phyloP scores from a whole-genome alignment of 371 early-diverging fungal species.

The Pancytospora philotis region DNA sequence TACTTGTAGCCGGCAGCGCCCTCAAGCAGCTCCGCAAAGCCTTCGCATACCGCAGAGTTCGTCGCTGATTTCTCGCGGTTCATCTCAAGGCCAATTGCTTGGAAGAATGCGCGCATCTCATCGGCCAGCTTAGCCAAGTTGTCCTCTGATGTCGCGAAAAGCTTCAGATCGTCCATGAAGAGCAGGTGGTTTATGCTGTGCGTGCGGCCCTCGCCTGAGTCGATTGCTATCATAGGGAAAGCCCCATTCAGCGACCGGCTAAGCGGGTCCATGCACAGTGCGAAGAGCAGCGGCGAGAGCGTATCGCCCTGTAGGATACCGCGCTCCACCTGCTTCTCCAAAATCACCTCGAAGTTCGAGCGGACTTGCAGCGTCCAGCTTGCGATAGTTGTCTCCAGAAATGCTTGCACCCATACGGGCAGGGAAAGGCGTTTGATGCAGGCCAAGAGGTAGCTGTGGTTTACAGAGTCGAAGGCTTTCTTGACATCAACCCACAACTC shows the following conservation, averaged over 20 bases:
- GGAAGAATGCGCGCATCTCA: not conserved
- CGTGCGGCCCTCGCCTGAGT: not conserved
- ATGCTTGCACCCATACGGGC: not conserved
- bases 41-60: not conserved
- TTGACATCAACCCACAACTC: conserved; percentile 1
- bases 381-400: not conserved
- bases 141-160: not conserved
- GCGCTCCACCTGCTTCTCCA: conserved; percentile 1
- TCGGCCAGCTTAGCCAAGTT: not conserved
- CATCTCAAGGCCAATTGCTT: not conserved
- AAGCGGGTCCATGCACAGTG: conserved; percentile 26
- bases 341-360: not conserved
- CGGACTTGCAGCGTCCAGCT: not conserved
- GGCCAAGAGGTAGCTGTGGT: not conserved
- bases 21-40: not conserved
- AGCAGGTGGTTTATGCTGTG: conserved; percentile 2
- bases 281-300: conserved; percentile 16
- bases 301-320: conserved; percentile 21
- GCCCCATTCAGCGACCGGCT: conserved; percentile 10
- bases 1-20: conserved; percentile 4
- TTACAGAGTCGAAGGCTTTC: conserved; percentile 5
- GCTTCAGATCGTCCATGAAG: conserved; percentile 10
- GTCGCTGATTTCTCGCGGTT: conserved; percentile 6
- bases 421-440: not conserved
- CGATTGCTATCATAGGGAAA: not conserved